Evolutionary conservation across 345 rosid species (phyloP), one percentile per base, ranked within the genome.

Genomic region (Ailanthus altissimus): DNA sequence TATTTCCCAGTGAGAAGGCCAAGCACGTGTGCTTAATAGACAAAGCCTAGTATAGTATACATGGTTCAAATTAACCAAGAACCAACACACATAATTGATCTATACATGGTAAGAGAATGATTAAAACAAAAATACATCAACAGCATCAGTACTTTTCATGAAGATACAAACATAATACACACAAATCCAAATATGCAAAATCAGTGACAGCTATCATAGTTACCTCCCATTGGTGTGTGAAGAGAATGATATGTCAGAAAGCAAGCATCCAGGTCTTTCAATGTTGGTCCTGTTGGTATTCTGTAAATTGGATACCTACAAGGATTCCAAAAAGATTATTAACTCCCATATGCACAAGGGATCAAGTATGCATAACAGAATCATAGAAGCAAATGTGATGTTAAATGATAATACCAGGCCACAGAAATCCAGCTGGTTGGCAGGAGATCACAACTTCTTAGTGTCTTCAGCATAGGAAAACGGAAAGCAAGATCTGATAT

Each of bases 191-290:
- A n/a, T n/a, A n/a, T n/a, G n/a, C n/a, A n/a, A 73, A 62, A 46
- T n/a, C 38, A 57, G 53, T 28, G 1, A 0, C 16, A 47, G 59
- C 10, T 61, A 13, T 16, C 16, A 8, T 13, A 46, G 12, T 67
- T 92, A 92, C 98, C 87, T 78, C 82, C 88, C 28, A 71, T 28
- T 11, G 94, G 86, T 10, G 90, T 83, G 8, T 94, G 88, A 74
- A 93, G 91, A 56, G 77, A 88, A 87, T 96, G 99, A 72, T 89
- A 96, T 0, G 98, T 92, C 81, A 93, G 82, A 84, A 96, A 96
- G 87, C 98, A 93, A 70, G 99, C 99, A 83, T 93, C 94, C 67
- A 96, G 84, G 80, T 96, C 94, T 86, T 91, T 92, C 72, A 96
- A 67, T 0, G 98, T 92, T 2, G 97, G 89, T 79, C 99, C 97